Conservation (phyloP, 78 protist genomes). For the Trichosphaerium sp. region DNA sequence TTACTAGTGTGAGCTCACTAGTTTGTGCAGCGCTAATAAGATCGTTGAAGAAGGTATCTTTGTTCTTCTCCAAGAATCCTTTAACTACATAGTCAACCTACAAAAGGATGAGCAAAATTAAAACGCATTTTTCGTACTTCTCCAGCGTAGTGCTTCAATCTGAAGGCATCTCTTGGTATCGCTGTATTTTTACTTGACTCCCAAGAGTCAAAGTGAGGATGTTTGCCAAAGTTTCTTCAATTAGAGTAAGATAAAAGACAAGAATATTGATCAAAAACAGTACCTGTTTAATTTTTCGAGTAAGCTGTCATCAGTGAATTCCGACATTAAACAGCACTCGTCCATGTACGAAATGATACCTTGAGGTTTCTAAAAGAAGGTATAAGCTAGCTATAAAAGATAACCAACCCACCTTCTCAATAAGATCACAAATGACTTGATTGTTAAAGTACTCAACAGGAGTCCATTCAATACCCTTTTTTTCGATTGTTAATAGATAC, state of each 20-base stretch:
- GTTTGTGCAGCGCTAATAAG: slow-evolving; percentile 18
- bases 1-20: slow-evolving; percentile 5
- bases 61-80: slow-evolving; percentile 81
- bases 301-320: slow-evolving; percentile 51
- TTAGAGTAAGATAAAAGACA: not conserved
- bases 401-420: slow-evolving; percentile 26
- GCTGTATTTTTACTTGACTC: not conserved
- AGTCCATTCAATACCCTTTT: slow-evolving; percentile 70
- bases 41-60: slow-evolving; percentile 59
- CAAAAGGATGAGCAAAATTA: too few relatives aligned
- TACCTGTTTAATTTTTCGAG: slow-evolving; percentile 16
- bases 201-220: slow-evolving; percentile 27
- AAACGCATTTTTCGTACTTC: too few relatives aligned
- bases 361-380: not conserved
- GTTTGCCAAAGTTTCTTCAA: slow-evolving; percentile 15
- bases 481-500: not conserved
- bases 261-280: too few relatives aligned
- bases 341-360: slow-evolving; percentile 66
- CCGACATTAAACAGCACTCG: slow-evolving; percentile 64
- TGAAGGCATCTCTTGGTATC: slow-evolving; percentile 34
- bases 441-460: slow-evolving; percentile 74
- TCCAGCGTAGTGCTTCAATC: slow-evolving; percentile 86
- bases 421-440: slow-evolving; percentile 56
- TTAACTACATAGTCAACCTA: slow-evolving; percentile 51
- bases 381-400: not conserved